Base-by-base conservation (phyloP, 306 rosid species). In the Chamaecrista fasciculata region DNA sequence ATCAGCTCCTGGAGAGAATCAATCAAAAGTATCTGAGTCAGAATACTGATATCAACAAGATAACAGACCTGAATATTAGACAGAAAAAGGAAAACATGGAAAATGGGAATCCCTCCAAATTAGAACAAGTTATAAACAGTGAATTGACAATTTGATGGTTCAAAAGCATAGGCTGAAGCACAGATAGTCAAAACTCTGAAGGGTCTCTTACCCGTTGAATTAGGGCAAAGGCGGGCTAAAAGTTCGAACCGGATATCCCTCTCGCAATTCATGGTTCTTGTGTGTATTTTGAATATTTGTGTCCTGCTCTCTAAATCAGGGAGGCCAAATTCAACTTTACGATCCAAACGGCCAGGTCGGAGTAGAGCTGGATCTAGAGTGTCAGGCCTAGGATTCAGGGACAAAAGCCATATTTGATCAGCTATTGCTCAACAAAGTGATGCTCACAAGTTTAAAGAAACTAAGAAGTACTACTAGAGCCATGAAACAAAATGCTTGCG, bases 301-400 rank as follows among this genome's bases (percentile, higher is more conserved):
- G 99, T 89, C 74, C 99, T 83, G 56, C 99, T 91, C 88, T 95
- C 99, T 82, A 95, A 64, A 61, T 95, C 97, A 33, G 99, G 99
- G 79, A 95, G 99, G 52, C 99, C 99, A 69, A 95, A 95, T 85
- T 95, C 99, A 44, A 95, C 96, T 83, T 95, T 95, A 12, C 99
- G 92, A 70, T 95, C 99, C 80, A 95, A 81, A 56, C 99, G 85
- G 40, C 99, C 99, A 11, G 99, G 99, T 6, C 99, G 86, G 15
- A 95, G 81, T 26, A 95, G 83, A 40, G 99, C 99, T 50, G 99
- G 99, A 75, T 95, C 99, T 19, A 95, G 87, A 0, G 99, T 95
- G 80, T 95, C 99, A 0, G 97, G 99, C 92, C 99, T 95, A 77
- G n/a, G 81, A 63, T 58, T 74, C 47, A 49, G 11, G 40, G 29